phyloP scores from a whole-genome alignment of 768 basidiomycete species.

The Trametes cingulata region DNA sequence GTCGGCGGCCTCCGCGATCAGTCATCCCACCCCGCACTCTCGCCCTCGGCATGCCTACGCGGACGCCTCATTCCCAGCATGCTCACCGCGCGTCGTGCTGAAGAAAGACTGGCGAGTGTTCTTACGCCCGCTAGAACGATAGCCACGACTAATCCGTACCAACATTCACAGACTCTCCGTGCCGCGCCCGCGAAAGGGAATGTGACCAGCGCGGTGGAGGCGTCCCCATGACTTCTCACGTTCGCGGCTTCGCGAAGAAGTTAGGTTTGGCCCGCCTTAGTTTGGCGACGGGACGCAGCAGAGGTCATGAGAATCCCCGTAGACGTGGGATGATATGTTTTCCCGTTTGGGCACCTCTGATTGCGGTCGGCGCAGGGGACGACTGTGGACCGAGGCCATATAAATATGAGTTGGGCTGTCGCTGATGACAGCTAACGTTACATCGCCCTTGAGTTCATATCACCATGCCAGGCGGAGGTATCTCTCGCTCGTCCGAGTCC shows the following conservation, averaged over 20 bases:
- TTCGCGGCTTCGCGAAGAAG: neutral
- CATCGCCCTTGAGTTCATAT: neutral
- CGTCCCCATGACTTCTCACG: neutral
- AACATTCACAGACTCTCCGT: neutral
- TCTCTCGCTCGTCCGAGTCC: neutral
- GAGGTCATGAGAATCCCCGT: neutral
- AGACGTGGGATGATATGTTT: neutral
- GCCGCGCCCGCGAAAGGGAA: neutral
- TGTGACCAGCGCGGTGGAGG: neutral
- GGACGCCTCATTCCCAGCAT: too few species aligned
- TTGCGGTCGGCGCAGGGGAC: neutral
- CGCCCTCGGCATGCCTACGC: too few species aligned
- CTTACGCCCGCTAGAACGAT: too few species aligned
- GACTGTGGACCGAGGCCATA: neutral
- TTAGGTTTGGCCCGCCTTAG: neutral
- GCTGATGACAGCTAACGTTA: neutral
- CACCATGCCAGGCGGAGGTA: conserved; percentile 4
- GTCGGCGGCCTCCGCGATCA: too few species aligned
- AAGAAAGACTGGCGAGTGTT: too few species aligned
- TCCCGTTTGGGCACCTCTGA: neutral
- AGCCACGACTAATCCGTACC: neutral
- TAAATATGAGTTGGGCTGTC: neutral
- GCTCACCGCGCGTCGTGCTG: too few species aligned
- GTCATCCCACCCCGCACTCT: too few species aligned
- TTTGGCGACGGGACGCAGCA: neutral